A percentile compares a stretch with the other conserved stretches of the same genome.
These are phyloP conservation scores for Flueggea neowawraea DNA, from an alignment of 441 rosid species.

Conservation along the genomic window DNA sequence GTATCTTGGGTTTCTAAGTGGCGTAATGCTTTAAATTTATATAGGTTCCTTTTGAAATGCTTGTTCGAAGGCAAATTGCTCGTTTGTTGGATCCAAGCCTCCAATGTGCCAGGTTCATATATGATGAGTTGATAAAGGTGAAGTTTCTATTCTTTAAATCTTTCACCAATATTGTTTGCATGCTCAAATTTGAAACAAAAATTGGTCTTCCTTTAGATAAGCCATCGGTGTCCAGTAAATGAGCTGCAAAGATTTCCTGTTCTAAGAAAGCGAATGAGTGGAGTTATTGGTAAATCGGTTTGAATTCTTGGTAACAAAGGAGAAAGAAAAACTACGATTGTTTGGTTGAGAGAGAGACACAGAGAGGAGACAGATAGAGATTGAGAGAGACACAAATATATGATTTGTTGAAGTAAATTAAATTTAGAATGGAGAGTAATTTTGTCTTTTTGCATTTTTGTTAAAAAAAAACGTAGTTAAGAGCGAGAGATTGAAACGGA, in stretches of 20 bases:
- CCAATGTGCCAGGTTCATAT: conserved; percentile 94
- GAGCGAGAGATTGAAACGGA: no score
- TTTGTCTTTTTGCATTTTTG: no score
- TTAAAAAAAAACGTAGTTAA: no score
- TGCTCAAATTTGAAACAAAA: background rate
- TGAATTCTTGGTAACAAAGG: no score
- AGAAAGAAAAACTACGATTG: no score
- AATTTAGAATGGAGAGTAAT: no score
- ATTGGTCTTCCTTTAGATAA: conserved; percentile 54
- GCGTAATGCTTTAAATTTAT: conserved; percentile 9
- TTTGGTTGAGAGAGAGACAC: no score
- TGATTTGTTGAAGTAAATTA: no score
- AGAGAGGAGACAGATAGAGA: no score
- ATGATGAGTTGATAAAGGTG: conserved; percentile 90
- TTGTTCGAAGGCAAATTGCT: conserved; percentile 87
- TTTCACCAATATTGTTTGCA: background rate
- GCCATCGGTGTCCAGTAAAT: conserved; percentile 72
- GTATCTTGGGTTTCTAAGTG: background rate
- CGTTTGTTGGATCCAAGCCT: conserved; percentile 94
- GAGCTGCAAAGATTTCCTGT: conserved; percentile 86
- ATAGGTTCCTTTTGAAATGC: conserved; percentile 97
- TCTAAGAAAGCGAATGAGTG: conserved; percentile 88
- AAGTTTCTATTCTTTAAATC: background rate
- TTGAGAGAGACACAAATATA: no score
- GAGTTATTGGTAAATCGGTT: conserved; percentile 84